These are phyloP conservation scores for Stagonosporopsis tanaceti DNA, from an alignment of 2,329 filamentous ascomycete species.

Conservation along the genomic window DNA sequence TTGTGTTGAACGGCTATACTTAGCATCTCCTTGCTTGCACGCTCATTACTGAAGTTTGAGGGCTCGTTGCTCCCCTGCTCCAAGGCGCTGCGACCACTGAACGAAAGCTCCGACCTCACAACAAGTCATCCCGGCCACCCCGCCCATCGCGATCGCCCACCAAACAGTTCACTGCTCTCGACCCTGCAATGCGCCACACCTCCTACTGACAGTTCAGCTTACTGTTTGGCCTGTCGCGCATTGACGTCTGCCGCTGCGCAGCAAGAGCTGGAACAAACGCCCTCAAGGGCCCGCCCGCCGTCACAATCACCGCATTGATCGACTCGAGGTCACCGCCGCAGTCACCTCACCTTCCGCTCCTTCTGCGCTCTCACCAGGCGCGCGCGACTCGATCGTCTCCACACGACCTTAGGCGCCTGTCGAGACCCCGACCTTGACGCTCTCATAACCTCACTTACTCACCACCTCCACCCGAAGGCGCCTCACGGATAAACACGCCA, in stretches of 20 bases:
- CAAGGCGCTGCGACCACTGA: slow-evolving; percentile 17
- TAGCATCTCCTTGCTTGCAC: slow-evolving; percentile 10
- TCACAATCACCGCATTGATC: slow-evolving; percentile 21
- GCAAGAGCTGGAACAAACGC: slow-evolving; percentile 24
- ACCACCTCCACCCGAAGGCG: slow-evolving; percentile 3
- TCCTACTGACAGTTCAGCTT: slow-evolving; percentile 13
- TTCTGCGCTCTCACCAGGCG: slow-evolving; percentile 15
- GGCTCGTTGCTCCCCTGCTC: slow-evolving; percentile 9
- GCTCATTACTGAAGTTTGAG: slow-evolving; percentile 10
- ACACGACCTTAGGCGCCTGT: slow-evolving; percentile 1
- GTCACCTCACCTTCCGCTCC: slow-evolving; percentile 16
- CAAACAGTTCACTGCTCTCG: slow-evolving; percentile 8
- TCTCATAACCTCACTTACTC: slow-evolving; percentile 4
- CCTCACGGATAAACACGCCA: slow-evolving; percentile 8
- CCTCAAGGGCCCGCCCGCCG: slow-evolving; percentile 18
- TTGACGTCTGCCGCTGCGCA: slow-evolving; percentile 17
- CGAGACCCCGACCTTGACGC: not conserved
- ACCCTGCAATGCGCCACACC: slow-evolving; percentile 18
- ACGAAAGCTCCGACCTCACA: slow-evolving; percentile 23
- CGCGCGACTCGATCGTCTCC: slow-evolving; percentile 8
- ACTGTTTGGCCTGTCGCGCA: slow-evolving; percentile 21
- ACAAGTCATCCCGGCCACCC: slow-evolving; percentile 25
- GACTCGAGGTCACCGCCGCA: slow-evolving; percentile 28
- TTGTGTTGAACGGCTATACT: slow-evolving; percentile 1
- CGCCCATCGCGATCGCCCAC: slow-evolving; percentile 15